Conservation (phyloP, 345 rosid species). For the Salix caprea region DNA sequence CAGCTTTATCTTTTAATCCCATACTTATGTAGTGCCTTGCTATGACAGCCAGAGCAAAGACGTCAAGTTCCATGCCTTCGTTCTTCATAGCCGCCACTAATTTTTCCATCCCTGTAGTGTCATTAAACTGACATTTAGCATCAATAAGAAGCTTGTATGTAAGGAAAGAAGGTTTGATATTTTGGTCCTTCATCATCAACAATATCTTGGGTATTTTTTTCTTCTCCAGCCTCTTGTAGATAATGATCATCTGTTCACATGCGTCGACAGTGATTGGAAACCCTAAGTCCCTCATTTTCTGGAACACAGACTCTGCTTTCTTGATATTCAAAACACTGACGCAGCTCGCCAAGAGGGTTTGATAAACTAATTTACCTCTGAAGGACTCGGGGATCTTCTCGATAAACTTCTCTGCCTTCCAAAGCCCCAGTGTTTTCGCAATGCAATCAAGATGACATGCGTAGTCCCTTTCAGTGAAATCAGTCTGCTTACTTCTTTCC, state of each 20-base stretch:
- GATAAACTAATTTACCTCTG: slow-evolving; percentile 10
- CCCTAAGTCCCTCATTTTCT: slow-evolving; percentile 11
- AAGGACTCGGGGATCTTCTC: slow-evolving; percentile 9
- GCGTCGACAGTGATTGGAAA: slow-evolving; percentile 6
- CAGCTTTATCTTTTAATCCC: slow-evolving; percentile 14
- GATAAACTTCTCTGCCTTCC: slow-evolving; percentile 12
- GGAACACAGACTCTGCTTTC: slow-evolving; percentile 16
- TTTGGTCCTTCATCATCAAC: slow-evolving; percentile 1
- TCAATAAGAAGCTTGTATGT: slow-evolving; percentile 22
- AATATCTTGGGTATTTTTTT: slow-evolving; percentile 9
- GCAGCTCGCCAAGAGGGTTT: neutral
- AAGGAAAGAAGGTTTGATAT: slow-evolving; percentile 11
- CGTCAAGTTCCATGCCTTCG: slow-evolving; percentile 18
- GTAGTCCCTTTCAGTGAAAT: slow-evolving; percentile 1
- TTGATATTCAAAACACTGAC: neutral
- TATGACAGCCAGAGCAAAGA: neutral
- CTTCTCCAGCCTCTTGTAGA: slow-evolving; percentile 14
- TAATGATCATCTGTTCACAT: slow-evolving; percentile 18
- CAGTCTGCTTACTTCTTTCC: neutral
- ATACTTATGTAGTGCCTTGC: slow-evolving; percentile 7
- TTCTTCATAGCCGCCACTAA: slow-evolving; percentile 12
- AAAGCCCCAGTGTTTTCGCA: neutral
- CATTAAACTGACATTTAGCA: slow-evolving; percentile 3
- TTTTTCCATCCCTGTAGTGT: slow-evolving; percentile 17
- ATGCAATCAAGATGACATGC: slow-evolving; percentile 7